Base-by-base conservation (phyloP, 257 asterid genomes). In the Dorcoceras hygrometricum region DNA sequence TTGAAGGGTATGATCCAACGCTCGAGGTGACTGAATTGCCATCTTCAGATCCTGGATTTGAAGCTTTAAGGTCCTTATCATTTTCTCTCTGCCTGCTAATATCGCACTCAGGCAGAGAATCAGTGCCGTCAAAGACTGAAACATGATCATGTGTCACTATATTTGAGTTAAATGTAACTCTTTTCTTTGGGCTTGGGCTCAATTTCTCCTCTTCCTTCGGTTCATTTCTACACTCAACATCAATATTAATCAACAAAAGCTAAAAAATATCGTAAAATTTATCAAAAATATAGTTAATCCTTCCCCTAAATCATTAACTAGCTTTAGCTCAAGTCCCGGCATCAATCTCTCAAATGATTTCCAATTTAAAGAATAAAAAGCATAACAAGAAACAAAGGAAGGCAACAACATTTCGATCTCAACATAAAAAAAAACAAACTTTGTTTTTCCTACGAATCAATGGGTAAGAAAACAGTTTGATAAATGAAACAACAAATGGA, bases 141-240 rank as follows among this genome's bases (percentile, higher is more conserved):
- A 84, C 87, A 72, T 81, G 97, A 73, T 89, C 88, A 19, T 88
- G 86, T 0, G 93, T 83, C 0, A 83, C 88, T 60, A 94, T 68
- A 19, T 88, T 87, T n/a, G 95, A 76, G 79, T 90, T 77, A 68
- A 94, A 94, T 23, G 96, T 90, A 46, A 94, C 99, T 73, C 82
- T 80, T 72, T 88, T 90, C 70, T 75, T 86, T 32, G 83, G 77
- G 76, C 90, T 79, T 10, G 80, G 73, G 66, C 79, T 81, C 70
- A 55, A 71, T 65, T 76, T 83, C 66, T 86, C 89, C 75, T 82
- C 89, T 25, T 63, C 87, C 81, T 83, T 89, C 19, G 82, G 65
- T 66, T 74, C 71, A 25, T 75, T 77, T 72, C 99, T 88, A 72
- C 79, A 54, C 51, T 28, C 69, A 74, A 57, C 72, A 61, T 63